Conservation (phyloP, 2,329 filamentous ascomycete genomes). For the Phialocephala sp. region DNA sequence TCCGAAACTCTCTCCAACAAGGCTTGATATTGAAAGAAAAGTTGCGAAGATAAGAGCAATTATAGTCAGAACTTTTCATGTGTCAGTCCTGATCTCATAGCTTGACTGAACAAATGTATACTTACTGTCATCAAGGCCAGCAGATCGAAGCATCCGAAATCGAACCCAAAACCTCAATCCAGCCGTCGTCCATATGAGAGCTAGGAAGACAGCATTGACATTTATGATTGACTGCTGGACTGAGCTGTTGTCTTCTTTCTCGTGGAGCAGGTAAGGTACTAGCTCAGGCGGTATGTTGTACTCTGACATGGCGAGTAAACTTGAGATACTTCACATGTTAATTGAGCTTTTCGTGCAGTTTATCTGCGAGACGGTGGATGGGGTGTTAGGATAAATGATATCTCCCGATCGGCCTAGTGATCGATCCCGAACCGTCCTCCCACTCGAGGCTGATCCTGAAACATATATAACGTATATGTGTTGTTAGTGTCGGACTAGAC, state of each 20-base stretch:
- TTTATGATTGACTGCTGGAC: constrained; percentile 14
- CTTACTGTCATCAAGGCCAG: constrained; percentile 25
- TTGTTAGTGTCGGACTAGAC: background rate
- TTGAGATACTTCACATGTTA: background rate
- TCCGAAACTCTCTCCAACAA: constrained; percentile 24
- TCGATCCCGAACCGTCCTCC: background rate
- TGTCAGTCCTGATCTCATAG: background rate
- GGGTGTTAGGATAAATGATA: background rate
- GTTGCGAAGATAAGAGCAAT: constrained; percentile 24
- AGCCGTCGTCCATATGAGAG: constrained; percentile 14
- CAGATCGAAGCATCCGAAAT: constrained; percentile 24
- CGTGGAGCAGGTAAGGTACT: constrained; percentile 8
- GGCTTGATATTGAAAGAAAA: constrained; percentile 21
- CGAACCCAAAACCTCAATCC: constrained; percentile 25
- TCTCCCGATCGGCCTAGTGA: background rate
- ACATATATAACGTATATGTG: background rate
- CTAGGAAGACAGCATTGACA: constrained; percentile 21
- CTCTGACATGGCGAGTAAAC: background rate
- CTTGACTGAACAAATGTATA: background rate
- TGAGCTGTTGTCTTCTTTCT: constrained; percentile 13
- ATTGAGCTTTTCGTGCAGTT: background rate
- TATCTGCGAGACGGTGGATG: background rate
- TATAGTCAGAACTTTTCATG: constrained; percentile 20
- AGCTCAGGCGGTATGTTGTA: constrained; percentile 9
- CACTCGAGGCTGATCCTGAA: background rate